These are phyloP conservation scores for Phytophthora kernoviae DNA, from an alignment of 352 stramenopile genomes.

Conservation along the genomic window DNA sequence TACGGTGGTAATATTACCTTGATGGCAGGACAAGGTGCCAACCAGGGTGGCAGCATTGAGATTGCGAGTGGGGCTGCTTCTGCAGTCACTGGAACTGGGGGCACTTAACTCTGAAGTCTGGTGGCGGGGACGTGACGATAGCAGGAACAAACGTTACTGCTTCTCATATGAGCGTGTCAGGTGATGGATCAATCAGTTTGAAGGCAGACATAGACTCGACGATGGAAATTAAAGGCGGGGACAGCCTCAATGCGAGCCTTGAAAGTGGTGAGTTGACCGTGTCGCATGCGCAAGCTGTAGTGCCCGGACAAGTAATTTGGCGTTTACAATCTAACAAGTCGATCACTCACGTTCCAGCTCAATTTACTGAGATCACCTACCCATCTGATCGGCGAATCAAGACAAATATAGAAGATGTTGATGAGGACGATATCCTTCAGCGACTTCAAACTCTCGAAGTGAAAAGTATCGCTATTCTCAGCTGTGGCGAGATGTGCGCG, in stretches of 20 bases:
- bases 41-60: slow-evolving; percentile 24
- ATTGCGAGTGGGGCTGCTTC: slow-evolving; percentile 29
- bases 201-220: slow-evolving; percentile 34
- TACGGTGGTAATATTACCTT: slow-evolving; percentile 24
- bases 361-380: slow-evolving; percentile 92
- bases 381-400: slow-evolving; percentile 94
- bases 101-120: slow-evolving; percentile 33
- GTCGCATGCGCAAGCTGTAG: slow-evolving; percentile 45
- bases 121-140: slow-evolving; percentile 29
- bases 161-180: slow-evolving; percentile 29
- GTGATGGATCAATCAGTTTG: slow-evolving; percentile 43
- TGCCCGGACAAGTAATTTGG: slow-evolving; percentile 55
- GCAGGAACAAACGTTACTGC: slow-evolving; percentile 21
- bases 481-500: slow-evolving; percentile 88
- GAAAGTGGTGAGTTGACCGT: slow-evolving; percentile 57
- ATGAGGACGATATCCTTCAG: slow-evolving; percentile 91
- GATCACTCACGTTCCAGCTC: slow-evolving; percentile 78
- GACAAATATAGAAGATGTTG: slow-evolving; percentile 88
- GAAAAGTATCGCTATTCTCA: slow-evolving; percentile 92
- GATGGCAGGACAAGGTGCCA: slow-evolving; percentile 18
- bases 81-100: slow-evolving; percentile 17
- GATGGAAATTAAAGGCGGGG: slow-evolving; percentile 51
- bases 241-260: slow-evolving; percentile 55
- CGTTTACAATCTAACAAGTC: slow-evolving; percentile 63
- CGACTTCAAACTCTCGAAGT: slow-evolving; percentile 88